These are phyloP conservation scores for Volutella citrinella DNA, from an alignment of 2,329 filamentous ascomycete genomes.

Conservation along the genomic window DNA sequence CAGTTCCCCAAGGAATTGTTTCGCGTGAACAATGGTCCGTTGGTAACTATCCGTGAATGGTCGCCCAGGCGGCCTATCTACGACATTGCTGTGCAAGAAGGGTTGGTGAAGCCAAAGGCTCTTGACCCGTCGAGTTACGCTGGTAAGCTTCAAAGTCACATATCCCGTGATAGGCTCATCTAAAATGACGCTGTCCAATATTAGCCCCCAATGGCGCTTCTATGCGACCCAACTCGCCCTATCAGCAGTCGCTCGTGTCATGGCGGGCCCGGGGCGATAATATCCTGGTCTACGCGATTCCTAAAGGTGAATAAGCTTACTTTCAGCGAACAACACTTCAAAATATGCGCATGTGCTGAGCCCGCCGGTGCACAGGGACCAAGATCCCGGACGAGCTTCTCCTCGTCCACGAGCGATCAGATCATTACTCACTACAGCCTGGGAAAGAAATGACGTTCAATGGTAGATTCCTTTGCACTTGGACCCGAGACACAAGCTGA, in stretches of 20 bases:
- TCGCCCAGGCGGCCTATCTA: constrained; percentile 1
- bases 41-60: neutral
- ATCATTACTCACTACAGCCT: constrained; percentile 21
- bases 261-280: constrained; percentile 10
- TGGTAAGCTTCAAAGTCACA: no score
- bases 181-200: neutral
- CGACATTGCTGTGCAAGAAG: constrained; percentile 4
- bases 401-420: constrained; percentile 20
- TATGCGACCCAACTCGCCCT: constrained; percentile 15
- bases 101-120: constrained; percentile 5
- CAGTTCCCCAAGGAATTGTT: constrained; percentile 8
- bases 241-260: constrained; percentile 16
- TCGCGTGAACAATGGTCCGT: constrained; percentile 4
- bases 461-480: neutral
- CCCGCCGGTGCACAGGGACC: no score
- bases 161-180: no score
- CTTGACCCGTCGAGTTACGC: constrained; percentile 4
- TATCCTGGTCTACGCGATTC: constrained; percentile 13
- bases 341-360: neutral
- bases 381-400: constrained; percentile 15
- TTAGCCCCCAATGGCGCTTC: constrained; percentile 21
- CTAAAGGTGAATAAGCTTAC: constrained; percentile 6
- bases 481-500: neutral
- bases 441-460: constrained; percentile 10
- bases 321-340: neutral